Percentiles rank a stretch among this genome's conserved stretches.
These are phyloP conservation scores for Aquanectria penicillioides DNA, from an alignment of 2,329 filamentous ascomycete species.

Conservation along the genomic window DNA sequence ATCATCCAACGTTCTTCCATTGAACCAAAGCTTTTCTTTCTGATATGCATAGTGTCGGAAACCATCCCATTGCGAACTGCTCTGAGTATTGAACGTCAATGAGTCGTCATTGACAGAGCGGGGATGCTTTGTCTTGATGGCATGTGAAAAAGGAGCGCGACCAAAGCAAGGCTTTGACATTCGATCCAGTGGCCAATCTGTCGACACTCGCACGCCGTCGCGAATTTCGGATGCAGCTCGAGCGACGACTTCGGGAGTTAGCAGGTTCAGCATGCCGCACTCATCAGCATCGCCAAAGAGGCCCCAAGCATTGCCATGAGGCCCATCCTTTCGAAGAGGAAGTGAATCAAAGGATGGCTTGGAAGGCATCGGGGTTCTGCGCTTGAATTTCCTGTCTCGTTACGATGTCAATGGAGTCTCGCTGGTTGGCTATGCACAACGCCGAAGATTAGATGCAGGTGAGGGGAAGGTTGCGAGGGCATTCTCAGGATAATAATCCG, in stretches of 20 bases:
- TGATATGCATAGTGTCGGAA: conserved; percentile 52
- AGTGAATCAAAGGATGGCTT: conserved; percentile 54
- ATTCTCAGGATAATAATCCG: background rate
- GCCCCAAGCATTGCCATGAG: conserved; percentile 65
- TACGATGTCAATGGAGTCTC: no score
- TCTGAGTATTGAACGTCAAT: conserved; percentile 49
- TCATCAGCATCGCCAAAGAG: conserved; percentile 62
- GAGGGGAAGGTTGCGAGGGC: background rate
- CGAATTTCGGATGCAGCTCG: conserved; percentile 43
- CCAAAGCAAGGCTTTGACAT: conserved; percentile 49
- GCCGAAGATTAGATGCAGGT: background rate
- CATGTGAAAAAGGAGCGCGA: conserved; percentile 43
- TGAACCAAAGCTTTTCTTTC: conserved; percentile 47
- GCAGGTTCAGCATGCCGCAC: conserved; percentile 64
- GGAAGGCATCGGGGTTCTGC: conserved; percentile 9
- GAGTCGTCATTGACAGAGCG: conserved; percentile 47
- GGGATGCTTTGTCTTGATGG: conserved; percentile 41
- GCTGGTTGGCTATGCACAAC: no score
- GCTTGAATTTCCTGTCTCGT: no score
- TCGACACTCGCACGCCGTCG: conserved; percentile 45
- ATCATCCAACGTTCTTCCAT: conserved; percentile 53
- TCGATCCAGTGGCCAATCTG: conserved; percentile 47
- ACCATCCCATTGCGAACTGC: conserved; percentile 53
- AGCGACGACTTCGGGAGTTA: conserved; percentile 50
- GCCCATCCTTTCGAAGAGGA: conserved; percentile 59